Conservation (phyloP, 169 alveolate genomes). For the Babesia ovis region DNA sequence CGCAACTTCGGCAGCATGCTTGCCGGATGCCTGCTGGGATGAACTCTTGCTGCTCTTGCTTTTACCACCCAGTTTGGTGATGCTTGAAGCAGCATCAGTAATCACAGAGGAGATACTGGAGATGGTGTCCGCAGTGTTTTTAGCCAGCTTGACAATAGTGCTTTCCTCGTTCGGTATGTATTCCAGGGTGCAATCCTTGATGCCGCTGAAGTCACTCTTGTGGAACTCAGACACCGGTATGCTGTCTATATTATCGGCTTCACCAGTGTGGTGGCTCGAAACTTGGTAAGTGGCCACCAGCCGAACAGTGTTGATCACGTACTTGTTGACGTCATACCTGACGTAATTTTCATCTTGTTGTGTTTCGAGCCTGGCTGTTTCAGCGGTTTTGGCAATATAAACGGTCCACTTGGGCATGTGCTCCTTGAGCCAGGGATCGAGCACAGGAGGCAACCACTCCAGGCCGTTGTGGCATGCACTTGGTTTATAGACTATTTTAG, state of each 20-base stretch:
- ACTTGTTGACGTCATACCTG: not conserved
- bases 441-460: constrained; percentile 61
- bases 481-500: constrained; percentile 28
- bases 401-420: constrained; percentile 67
- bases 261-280: constrained; percentile 32
- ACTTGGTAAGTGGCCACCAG: constrained; percentile 28
- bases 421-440: constrained; percentile 60
- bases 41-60: constrained; percentile 16
- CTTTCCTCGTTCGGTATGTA: constrained; percentile 57
- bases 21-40: constrained; percentile 5
- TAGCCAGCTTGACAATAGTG: constrained; percentile 46
- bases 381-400: constrained; percentile 33
- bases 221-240: constrained; percentile 42
- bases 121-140: constrained; percentile 58
- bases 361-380: not conserved
- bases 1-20: constrained; percentile 35
- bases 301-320: not conserved
- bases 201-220: constrained; percentile 42
- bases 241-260: constrained; percentile 2
- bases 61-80: constrained; percentile 49
- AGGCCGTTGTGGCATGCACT: constrained; percentile 31
- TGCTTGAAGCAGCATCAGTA: constrained; percentile 64
- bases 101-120: constrained; percentile 46
- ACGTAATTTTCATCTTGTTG: constrained; percentile 5
- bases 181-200: constrained; percentile 42